A percentile compares a stretch with the other conserved stretches of the same genome.
phyloP scores from a whole-genome alignment of 2,329 filamentous ascomycete species.

The Paracoccidioides lutzii region DNA sequence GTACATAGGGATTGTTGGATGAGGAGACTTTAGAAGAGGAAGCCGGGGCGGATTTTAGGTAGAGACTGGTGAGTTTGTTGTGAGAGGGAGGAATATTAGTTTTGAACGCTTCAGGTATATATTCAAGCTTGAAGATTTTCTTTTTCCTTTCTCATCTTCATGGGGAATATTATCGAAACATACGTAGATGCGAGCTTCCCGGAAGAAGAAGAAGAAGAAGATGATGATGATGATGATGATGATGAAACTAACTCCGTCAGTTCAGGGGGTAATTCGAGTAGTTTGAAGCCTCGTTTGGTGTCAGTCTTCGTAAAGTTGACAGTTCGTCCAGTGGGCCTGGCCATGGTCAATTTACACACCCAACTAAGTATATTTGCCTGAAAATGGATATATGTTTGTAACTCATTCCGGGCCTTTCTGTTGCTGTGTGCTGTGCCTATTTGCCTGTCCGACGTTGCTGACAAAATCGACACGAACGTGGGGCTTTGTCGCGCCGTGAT shows the following conservation, averaged over 20 bases:
- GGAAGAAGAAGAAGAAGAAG: slow-evolving; percentile 17
- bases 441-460: neutral
- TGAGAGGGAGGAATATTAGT: neutral
- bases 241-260: slow-evolving; percentile 39
- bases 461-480: neutral
- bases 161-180: slow-evolving; percentile 1
- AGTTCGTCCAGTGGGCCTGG: slow-evolving; percentile 24
- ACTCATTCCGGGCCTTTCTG: too few species aligned
- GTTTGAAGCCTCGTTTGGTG: slow-evolving; percentile 42
- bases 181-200: slow-evolving; percentile 22
- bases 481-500: neutral
- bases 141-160: neutral
- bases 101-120: neutral
- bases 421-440: neutral
- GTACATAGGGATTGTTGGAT: slow-evolving; percentile 31
- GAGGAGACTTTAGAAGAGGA: slow-evolving; percentile 6
- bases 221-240: too few species aligned
- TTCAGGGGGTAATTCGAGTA: slow-evolving; percentile 49
- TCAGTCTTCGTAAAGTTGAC: slow-evolving; percentile 30
- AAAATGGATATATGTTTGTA: neutral
- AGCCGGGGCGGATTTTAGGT: slow-evolving; percentile 24
- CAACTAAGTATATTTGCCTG: too few species aligned
- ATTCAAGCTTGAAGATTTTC: neutral
- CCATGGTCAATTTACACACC: slow-evolving; percentile 17
- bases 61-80: neutral